Percentiles rank a stretch among this genome's conserved stretches.
Evolutionary conservation across 257 asterid species (phyloP).

Genomic region (Solanum appendiculatum): DNA sequence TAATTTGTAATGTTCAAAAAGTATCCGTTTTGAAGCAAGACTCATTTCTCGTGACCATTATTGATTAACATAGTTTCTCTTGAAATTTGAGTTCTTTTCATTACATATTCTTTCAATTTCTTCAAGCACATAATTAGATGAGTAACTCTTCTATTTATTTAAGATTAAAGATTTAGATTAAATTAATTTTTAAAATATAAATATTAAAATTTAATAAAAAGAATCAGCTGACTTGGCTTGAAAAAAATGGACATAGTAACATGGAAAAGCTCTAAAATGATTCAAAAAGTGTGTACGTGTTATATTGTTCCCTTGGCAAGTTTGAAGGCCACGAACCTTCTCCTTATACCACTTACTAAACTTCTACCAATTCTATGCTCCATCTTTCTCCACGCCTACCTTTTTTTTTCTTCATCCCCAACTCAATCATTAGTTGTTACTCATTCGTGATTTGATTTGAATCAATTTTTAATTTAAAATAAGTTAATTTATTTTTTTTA

Average conservation of each 20-base stretch:
- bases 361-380: background rate
- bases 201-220: too few relatives aligned
- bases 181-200: too few relatives aligned
- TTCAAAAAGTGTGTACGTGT: background rate
- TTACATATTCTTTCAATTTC: background rate
- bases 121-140: background rate
- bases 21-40: background rate
- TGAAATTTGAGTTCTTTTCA: background rate
- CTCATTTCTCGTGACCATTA: background rate
- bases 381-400: background rate
- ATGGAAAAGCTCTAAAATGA: background rate
- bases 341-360: background rate
- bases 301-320: background rate
- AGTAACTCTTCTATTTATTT: background rate
- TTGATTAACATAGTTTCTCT: background rate
- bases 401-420: background rate
- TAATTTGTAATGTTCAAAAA: too few relatives aligned
- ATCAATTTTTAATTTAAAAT: too few relatives aligned
- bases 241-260: background rate
- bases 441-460: background rate
- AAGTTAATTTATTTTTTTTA: too few relatives aligned
- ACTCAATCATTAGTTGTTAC: background rate
- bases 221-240: background rate
- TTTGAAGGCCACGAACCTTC: slow-evolving; percentile 5
- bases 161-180: background rate